Conservation (phyloP, 2,329 filamentous ascomycete genomes). For the Colletotrichum incanum region DNA sequence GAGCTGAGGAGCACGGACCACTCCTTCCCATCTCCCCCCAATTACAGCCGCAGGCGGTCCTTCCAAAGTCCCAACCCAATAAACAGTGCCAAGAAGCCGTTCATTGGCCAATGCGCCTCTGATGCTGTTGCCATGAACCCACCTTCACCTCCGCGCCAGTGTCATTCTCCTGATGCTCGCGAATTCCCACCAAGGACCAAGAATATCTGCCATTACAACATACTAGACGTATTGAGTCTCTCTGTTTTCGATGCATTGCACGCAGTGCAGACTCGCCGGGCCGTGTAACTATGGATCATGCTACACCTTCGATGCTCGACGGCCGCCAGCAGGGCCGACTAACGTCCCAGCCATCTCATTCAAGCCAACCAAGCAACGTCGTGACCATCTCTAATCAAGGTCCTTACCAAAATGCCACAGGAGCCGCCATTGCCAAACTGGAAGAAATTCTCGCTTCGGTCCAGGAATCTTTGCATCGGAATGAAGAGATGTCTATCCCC, state of each 20-base stretch:
- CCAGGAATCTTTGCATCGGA: conserved; percentile 63
- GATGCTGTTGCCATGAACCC: not conserved
- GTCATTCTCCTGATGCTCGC: not conserved
- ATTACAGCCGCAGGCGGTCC: not conserved
- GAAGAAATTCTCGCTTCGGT: conserved; percentile 70
- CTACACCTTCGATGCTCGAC: conserved; percentile 24
- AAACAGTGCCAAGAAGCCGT: not conserved
- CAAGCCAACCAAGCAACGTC: conserved; percentile 16
- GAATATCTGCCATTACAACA: not conserved
- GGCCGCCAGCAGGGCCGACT: conserved; percentile 30
- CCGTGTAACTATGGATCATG: conserved; percentile 29
- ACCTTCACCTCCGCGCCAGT: not conserved
- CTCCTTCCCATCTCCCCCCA: not conserved
- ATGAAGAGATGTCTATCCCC: conserved; percentile 63
- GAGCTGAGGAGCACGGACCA: not conserved
- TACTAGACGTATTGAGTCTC: not conserved
- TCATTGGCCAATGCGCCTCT: not conserved
- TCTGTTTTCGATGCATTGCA: too few relatives aligned
- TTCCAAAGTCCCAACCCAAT: not conserved
- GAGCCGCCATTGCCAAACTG: conserved; percentile 64
- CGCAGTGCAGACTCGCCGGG: not conserved
- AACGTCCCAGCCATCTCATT: conserved; percentile 25
- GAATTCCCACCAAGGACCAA: not conserved
- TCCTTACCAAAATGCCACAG: conserved; percentile 41
- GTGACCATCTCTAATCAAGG: conserved; percentile 29